phyloP scores from a whole-genome alignment of 1,284 basidiomycete species.

The Waitea zeae region DNA sequence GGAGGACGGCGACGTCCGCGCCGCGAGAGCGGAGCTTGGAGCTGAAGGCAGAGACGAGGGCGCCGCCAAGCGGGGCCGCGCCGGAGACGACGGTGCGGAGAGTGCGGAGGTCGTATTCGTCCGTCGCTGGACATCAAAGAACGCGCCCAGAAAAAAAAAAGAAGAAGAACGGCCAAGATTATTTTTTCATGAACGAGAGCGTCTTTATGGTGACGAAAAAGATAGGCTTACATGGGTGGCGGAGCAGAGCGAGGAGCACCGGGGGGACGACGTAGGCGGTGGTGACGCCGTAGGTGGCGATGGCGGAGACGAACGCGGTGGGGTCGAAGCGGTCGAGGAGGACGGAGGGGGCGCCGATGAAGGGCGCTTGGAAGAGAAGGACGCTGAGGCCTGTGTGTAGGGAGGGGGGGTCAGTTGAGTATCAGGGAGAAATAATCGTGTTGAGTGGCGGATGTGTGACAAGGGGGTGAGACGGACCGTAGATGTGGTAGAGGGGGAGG shows the following conservation, averaged over 20 bases:
- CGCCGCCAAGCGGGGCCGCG: slow-evolving; percentile 65
- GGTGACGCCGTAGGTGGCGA: slow-evolving; percentile 52
- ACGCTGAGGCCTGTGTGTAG: slow-evolving; percentile 23
- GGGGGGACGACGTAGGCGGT: slow-evolving; percentile 66
- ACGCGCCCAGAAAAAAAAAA: no score
- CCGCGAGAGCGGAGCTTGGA: slow-evolving; percentile 26
- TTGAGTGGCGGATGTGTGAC: no score
- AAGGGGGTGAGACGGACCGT: slow-evolving; percentile 23
- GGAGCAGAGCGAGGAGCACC: slow-evolving; percentile 12
- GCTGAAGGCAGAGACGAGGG: slow-evolving; percentile 31
- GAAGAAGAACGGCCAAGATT: no score
- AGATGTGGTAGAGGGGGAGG: slow-evolving; percentile 34
- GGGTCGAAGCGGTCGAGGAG: slow-evolving; percentile 67
- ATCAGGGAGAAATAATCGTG: no score
- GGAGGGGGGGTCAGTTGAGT: slow-evolving; percentile 29
- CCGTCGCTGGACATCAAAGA: no score
- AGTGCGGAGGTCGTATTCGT: slow-evolving; percentile 51
- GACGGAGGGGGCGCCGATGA: slow-evolving; percentile 41
- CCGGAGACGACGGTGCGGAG: slow-evolving; percentile 52
- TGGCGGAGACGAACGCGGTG: slow-evolving; percentile 43
- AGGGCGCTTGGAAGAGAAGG: slow-evolving; percentile 4
- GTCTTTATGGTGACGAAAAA: no score
- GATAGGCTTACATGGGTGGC: no score
- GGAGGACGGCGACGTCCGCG: slow-evolving; percentile 16
- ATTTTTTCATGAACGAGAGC: no score